A percentile compares a stretch with the other conserved stretches of the same genome.
Conservation (phyloP, 2,329 filamentous ascomycete species). For the Diplodia mutila region DNA sequence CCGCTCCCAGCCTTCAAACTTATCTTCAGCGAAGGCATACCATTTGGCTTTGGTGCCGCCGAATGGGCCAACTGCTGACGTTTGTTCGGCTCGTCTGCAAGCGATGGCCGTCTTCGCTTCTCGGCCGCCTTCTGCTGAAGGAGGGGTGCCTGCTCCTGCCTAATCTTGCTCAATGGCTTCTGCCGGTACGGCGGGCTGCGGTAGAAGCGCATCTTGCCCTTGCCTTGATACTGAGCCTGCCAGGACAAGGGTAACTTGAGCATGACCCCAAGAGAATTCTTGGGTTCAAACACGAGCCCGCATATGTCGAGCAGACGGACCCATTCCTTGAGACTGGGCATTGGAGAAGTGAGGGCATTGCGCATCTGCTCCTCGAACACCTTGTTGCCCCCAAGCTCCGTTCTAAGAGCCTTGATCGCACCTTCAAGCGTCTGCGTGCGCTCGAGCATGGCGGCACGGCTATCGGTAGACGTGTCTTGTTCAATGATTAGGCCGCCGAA, state of each 20-base stretch:
- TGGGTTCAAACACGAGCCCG: constrained; percentile 57
- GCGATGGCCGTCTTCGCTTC: constrained; percentile 20
- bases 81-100: constrained; percentile 22
- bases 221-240: constrained; percentile 57
- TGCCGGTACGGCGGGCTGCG: constrained; percentile 31
- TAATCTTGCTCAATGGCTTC: constrained; percentile 21
- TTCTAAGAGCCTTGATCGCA: constrained; percentile 60
- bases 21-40: constrained; percentile 15
- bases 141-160: constrained; percentile 14
- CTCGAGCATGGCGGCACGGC: constrained; percentile 57
- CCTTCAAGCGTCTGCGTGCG: constrained; percentile 62
- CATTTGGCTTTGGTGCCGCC: background rate
- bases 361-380: constrained; percentile 59
- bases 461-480: constrained; percentile 55
- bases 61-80: constrained; percentile 14
- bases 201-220: constrained; percentile 44
- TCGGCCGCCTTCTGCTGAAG: constrained; percentile 15
- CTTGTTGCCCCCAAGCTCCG: constrained; percentile 54
- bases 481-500: constrained; percentile 60
- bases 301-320: constrained; percentile 62
- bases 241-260: constrained; percentile 62
- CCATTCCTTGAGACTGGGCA: constrained; percentile 57
- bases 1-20: background rate
- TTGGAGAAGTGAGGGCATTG: constrained; percentile 57
- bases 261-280: constrained; percentile 53